phyloP scores from a whole-genome alignment of 306 rosid species.

The Geum urbanum region DNA sequence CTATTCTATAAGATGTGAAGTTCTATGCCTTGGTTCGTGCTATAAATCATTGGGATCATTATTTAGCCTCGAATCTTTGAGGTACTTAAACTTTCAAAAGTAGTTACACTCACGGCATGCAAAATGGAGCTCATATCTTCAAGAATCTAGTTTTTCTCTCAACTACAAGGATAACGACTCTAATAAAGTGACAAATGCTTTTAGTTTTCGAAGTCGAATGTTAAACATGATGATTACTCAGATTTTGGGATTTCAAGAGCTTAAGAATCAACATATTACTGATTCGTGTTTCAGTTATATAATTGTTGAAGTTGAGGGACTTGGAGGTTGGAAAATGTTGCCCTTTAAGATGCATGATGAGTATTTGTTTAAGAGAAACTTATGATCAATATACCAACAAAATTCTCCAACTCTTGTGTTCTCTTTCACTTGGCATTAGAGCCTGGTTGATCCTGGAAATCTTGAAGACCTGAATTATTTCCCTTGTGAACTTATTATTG shows the following conservation, averaged over 20 bases:
- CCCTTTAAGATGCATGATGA: not conserved
- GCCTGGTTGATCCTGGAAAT: too few species aligned
- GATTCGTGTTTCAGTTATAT: not conserved
- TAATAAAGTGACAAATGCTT: not conserved
- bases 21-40: not conserved
- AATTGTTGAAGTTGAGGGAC: not conserved
- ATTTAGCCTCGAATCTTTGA: not conserved
- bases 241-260: not conserved
- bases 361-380: not conserved
- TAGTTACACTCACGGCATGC: not conserved
- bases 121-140: not conserved
- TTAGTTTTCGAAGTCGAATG: not conserved
- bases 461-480: too few species aligned
- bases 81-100: too few species aligned
- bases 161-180: not conserved
- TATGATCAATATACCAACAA: too few species aligned
- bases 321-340: not conserved
- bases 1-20: not conserved
- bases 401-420: too few species aligned
- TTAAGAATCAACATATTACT: not conserved
- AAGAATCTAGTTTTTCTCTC: too few species aligned
- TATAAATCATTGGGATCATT: not conserved
- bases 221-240: not conserved
- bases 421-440: too few species aligned
- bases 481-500: too few species aligned